Evolutionary conservation across 257 asterid genomes (phyloP), one percentile per base, ranked within the genome.

Genomic region (Verbena officinalis): DNA sequence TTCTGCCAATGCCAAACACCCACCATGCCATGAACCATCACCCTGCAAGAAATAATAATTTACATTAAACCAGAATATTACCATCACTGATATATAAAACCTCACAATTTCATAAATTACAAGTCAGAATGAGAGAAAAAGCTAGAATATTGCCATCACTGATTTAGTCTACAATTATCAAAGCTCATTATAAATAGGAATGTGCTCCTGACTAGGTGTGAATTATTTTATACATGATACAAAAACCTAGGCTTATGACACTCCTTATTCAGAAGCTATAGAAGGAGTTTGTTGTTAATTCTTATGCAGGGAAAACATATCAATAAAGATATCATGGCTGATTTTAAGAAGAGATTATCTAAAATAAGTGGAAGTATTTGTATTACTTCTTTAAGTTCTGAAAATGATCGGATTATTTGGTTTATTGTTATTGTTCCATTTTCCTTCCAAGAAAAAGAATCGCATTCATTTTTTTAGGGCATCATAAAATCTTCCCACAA

Each of bases 21-120:
- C 99, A 73, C 99, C 99, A 51, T 93, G 99, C 99, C 99, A 93
- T 56, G 99, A 93, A 52, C 97, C 99, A 83, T 93, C 99, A 10
- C 99, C 99, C 99, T 93, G 69, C 53, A 10, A 68, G 40, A 74
- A 45, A 68, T 68, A 71, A 73, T 62, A 67, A 40, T 52, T 23
- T 34, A 75, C 59, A 69, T 61, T 24, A 67, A 50, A 39, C 42
- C 44, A 19, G n/a, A 55, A 58, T 40, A 31, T 57, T 55, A 31
- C 33, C 73, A 65, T 46, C 64, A 33, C 46, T 53, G n/a, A 9
- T 45, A n/a, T 59, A 30, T 55, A 42, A 55, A 54, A 52, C 39
- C 65, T 30, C 43, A 33, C 58, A 34, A 46, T 9, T n/a, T n/a
- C n/a, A n/a, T n/a, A n/a, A n/a, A n/a, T n/a, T n/a, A n/a, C n/a